These are phyloP conservation scores for Spathaspora sp. DNA, from an alignment of 805 yeast genomes.

Conservation along the genomic window DNA sequence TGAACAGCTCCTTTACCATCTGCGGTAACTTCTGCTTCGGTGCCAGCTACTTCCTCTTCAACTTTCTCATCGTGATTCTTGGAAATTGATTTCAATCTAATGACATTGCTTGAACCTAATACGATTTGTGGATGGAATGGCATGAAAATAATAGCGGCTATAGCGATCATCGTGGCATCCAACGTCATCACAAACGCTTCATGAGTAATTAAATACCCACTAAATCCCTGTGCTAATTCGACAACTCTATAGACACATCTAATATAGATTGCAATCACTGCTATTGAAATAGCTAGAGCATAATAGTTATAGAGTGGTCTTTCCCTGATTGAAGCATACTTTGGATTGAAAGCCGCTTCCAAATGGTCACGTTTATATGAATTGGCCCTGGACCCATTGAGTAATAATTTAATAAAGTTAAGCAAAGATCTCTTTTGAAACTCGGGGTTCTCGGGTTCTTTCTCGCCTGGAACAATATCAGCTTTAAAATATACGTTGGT, in stretches of 20 bases:
- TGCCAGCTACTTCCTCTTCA: neutral
- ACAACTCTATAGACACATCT: slow-evolving; percentile 35
- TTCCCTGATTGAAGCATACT: slow-evolving; percentile 17
- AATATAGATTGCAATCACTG: slow-evolving; percentile 28
- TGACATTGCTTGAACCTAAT: slow-evolving; percentile 33
- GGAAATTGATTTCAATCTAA: slow-evolving; percentile 11
- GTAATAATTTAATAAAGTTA: slow-evolving; percentile 23
- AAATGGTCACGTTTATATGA: slow-evolving; percentile 16
- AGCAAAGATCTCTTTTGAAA: slow-evolving; percentile 8
- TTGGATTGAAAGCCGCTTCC: slow-evolving; percentile 24
- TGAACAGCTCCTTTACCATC: neutral
- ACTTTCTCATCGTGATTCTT: slow-evolving; percentile 6
- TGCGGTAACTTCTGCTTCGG: neutral
- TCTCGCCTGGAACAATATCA: slow-evolving; percentile 2
- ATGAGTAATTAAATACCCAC: slow-evolving; percentile 30
- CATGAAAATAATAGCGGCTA: slow-evolving; percentile 26
- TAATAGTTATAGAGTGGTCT: slow-evolving; percentile 22
- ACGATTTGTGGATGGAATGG: slow-evolving; percentile 34
- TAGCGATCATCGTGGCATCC: slow-evolving; percentile 34
- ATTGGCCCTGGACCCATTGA: slow-evolving; percentile 19
- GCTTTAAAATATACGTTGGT: slow-evolving; percentile 21
- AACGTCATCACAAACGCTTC: slow-evolving; percentile 33
- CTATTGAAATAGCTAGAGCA: slow-evolving; percentile 27
- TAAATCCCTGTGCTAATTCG: slow-evolving; percentile 34
- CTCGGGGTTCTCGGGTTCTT: neutral